Evolutionary conservation across 345 rosid species (phyloP), one percentile per base, ranked within the genome.

Genomic region (Diplotaxis tenuifolia): DNA sequence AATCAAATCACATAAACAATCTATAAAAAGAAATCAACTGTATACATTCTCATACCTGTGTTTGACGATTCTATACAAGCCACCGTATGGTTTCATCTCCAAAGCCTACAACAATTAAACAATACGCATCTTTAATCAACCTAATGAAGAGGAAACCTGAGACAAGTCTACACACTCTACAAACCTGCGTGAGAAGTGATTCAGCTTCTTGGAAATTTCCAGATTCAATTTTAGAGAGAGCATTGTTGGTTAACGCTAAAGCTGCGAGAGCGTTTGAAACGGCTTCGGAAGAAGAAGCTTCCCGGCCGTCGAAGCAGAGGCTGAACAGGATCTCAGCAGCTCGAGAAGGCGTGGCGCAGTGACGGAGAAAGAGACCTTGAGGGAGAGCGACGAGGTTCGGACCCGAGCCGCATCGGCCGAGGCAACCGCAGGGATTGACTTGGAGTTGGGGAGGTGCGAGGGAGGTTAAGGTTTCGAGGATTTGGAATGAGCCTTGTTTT

Each of bases 361-460:
- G 96, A 12, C 85, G 73, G 21, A 89, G 73, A 61, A 88, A 20
- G 70, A 84, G 67, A 38, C 87, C 97, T 50, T 80, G 78, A 19
- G 98, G 97, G 6, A 93, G 85, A 59, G 87, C 70, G 54, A 73
- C 91, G 68, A 89, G 79, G 81, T 93, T 93, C 15, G 98, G 97
- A 19, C 98, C 98, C 6, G 94, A 73, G 45, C 97, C 96, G 76
- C 97, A 93, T 3, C 90, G 86, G 72, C 97, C 97, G 55, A 91
- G 79, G 82, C 97, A 93, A 19, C 83, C 94, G 79, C 89, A 78
- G 52, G 89, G 54, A 63, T 73, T 86, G 71, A 93, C 91, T 42
- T 78, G 42, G 78, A 93, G 79, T 1, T 65, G 20, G 6, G 97
- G 86, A 22, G 92, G 97, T 2, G 96, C 85, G 34, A 91, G 84